Conservation (phyloP, 2,329 filamentous ascomycete species). For the Fusarium fracticaudum region DNA sequence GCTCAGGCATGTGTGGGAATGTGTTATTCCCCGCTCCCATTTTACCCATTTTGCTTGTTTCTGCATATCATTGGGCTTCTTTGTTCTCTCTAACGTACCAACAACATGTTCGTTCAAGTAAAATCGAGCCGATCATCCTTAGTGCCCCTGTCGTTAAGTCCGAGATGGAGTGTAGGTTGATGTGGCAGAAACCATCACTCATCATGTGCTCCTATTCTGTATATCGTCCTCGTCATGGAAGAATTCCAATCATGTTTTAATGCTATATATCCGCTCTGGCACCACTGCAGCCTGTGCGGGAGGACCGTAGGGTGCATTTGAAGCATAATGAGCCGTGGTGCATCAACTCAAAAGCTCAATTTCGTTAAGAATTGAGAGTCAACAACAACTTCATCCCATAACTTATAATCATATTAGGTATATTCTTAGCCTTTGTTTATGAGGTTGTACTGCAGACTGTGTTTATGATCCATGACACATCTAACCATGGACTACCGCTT, state of each 20-base stretch:
- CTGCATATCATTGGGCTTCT: constrained; percentile 1
- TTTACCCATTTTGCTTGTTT: background rate
- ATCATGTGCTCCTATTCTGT: constrained; percentile 9
- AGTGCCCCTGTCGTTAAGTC: background rate
- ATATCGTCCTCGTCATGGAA: constrained; percentile 21
- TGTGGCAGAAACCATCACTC: background rate
- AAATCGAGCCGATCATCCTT: constrained; percentile 13
- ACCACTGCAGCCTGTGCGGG: background rate
- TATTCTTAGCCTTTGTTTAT: background rate
- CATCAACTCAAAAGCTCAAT: background rate
- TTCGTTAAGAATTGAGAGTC: too few species aligned
- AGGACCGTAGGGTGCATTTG: background rate
- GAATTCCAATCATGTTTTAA: background rate
- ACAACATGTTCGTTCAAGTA: background rate
- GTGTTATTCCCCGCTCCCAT: background rate
- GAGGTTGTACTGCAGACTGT: background rate
- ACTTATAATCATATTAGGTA: background rate
- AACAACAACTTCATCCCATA: background rate
- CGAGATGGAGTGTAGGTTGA: background rate
- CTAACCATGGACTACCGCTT: constrained; percentile 18
- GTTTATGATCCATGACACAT: background rate
- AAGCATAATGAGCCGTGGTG: background rate
- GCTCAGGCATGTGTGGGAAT: background rate
- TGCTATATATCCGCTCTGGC: background rate
- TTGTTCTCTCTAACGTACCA: background rate